phyloP scores from a whole-genome alignment of 495 filamentous ascomycete species.

The Trichoderma erinaceum region DNA sequence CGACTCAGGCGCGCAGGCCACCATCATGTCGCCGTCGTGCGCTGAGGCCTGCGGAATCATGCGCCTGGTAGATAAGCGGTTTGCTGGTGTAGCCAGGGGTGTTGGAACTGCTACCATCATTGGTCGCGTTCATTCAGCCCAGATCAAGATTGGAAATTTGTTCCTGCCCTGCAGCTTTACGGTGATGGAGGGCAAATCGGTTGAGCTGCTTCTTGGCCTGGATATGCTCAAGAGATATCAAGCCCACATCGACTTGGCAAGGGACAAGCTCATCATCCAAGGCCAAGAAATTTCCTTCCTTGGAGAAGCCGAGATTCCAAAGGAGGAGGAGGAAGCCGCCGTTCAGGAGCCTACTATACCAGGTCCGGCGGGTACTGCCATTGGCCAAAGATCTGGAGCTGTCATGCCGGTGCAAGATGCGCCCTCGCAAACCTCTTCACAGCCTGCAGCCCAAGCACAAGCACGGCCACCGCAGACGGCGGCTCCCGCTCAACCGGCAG shows the following conservation, averaged over 20 bases:
- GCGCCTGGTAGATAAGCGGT: slow-evolving; percentile 90
- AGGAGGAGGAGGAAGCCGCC: slow-evolving; percentile 59
- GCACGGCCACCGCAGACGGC: slow-evolving; percentile 28
- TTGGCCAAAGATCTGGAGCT: slow-evolving; percentile 78
- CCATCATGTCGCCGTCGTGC: slow-evolving; percentile 94
- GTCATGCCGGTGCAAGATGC: slow-evolving; percentile 52
- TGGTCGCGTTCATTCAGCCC: slow-evolving; percentile 87
- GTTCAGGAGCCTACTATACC: slow-evolving; percentile 78
- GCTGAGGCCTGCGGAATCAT: slow-evolving; percentile 92
- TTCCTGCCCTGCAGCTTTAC: slow-evolving; percentile 93
- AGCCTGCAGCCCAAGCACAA: slow-evolving; percentile 12
- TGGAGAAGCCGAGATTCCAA: slow-evolving; percentile 88
- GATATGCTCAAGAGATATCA: slow-evolving; percentile 96
- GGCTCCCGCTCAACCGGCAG: slow-evolving; percentile 30
- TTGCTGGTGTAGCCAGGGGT: slow-evolving; percentile 82
- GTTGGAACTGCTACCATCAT: slow-evolving; percentile 93
- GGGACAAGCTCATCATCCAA: slow-evolving; percentile 76
- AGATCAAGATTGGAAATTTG: slow-evolving; percentile 83
- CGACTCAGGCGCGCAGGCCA: slow-evolving; percentile 95
- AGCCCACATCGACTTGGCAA: slow-evolving; percentile 80
- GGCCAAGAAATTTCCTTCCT: slow-evolving; percentile 83
- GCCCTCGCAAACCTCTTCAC: slow-evolving; percentile 16
- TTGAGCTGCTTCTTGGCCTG: slow-evolving; percentile 88
- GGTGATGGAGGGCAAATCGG: slow-evolving; percentile 99
- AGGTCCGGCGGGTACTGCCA: slow-evolving; percentile 77